Evolutionary conservation across 2,329 filamentous ascomycete species (phyloP), one percentile per base, ranked within the genome.

Genomic region (Aspergillus latus): DNA sequence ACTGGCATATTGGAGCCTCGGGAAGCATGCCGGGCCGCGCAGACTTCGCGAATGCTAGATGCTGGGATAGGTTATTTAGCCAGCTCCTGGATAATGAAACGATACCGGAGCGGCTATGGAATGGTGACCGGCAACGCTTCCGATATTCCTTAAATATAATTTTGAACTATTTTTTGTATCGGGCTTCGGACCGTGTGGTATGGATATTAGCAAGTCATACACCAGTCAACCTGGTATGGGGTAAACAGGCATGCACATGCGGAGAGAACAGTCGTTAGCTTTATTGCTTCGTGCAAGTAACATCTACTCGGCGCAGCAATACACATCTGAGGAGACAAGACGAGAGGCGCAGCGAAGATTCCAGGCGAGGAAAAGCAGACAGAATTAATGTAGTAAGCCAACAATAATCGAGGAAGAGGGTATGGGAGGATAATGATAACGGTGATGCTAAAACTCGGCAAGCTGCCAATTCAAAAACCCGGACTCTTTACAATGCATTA

Each of bases 401-500:
- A 13, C 42, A 36, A 34, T 44, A 32, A 11, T 34, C 10, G 51
- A 47, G 36, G 39, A 49, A 44, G 37, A 52, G 59, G 59, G 56
- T 62, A 62, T 63, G 60, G 53, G 49, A 46, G 16, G 40, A 30
- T 52, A 47, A 52, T 40, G 16, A 46, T 52, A 46, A 37, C 32
- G 45, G 28, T 43, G 44, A 49, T 54, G 46, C 45, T 44, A 52
- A 49, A 39, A 55, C 45, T 54, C 52, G 43, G 57, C 51, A 59
- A 59, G 56, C 49, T 56, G 57, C 29, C 34, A 45, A 53, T 49
- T 43, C 43, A 40, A 26, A 13, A 9, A 29, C 2, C 30, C 30
- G n/a, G 44, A 34, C 44, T 47, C 44, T 47, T 47, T 47, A 47
- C 44, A 47, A 59, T 56, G 52, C 32, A 64, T 62, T 56, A 55